A percentile compares a stretch with the other conserved stretches of the same genome.
These are phyloP conservation scores for Juglanconis juglandina DNA, from an alignment of 2,329 filamentous ascomycete species.

Conservation along the genomic window DNA sequence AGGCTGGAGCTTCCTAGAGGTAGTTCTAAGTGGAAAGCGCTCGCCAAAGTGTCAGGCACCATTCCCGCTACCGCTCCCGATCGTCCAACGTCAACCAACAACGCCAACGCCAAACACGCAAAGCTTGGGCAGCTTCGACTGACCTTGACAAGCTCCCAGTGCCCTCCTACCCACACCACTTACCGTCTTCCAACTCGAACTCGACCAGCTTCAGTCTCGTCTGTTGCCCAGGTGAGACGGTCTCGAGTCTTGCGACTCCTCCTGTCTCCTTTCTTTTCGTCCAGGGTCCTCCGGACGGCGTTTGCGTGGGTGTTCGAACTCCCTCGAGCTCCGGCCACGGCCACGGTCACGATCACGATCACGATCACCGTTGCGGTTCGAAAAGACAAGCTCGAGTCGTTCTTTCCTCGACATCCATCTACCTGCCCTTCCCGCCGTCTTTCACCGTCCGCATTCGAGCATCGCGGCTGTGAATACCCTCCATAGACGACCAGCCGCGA, in stretches of 20 bases:
- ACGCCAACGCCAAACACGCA: no score
- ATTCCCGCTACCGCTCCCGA: no score
- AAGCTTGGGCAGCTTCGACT: not conserved
- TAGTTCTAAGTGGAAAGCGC: no score
- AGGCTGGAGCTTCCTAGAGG: no score
- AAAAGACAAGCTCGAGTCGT: conserved; percentile 18
- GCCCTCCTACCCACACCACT: not conserved
- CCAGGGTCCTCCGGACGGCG: not conserved
- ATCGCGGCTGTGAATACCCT: not conserved
- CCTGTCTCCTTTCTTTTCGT: not conserved
- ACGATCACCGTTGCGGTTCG: not conserved
- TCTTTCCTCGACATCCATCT: conserved; percentile 6
- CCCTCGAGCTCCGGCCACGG: no score
- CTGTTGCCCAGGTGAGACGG: not conserved
- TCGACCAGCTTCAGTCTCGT: not conserved
- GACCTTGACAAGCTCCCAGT: not conserved
- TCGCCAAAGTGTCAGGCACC: no score
- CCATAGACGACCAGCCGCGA: not conserved
- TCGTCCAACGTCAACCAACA: no score
- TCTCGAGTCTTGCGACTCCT: not conserved
- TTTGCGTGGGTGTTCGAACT: not conserved
- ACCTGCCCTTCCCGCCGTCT: not conserved
- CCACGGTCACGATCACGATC: no score
- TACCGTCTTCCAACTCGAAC: not conserved
- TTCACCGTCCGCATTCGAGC: not conserved